Evolutionary conservation across 371 early-diverging fungal species (phyloP), one percentile per base, ranked within the genome.

Genomic region (Mucor racemosus): DNA sequence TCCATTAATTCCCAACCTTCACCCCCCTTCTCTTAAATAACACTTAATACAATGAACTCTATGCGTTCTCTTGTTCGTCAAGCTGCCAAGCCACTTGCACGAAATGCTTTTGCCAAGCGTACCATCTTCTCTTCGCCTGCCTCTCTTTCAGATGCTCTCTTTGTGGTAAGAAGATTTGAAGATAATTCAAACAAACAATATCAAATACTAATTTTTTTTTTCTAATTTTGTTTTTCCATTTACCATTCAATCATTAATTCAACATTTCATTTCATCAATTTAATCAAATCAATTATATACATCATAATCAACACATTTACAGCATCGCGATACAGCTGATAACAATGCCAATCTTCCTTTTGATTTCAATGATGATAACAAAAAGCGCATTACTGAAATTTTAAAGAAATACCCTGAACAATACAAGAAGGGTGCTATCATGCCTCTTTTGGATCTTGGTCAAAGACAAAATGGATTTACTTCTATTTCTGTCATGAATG

Each of bases 351-450:
- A 79, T 57, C 79, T 95, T 73, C 87, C 88, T 40, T 99, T 99
- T 76, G 91, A 93, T 78, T 97, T 97, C 79, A 86, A 82, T 42
- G 63, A 86, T 1, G 92, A 94, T 46, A 96, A 94, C 85, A 71
- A 88, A 75, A 83, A 88, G 69, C 88, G 93, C 34, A 97, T 95
- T 38, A 73, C 90, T 61, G 93, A 90, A 68, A 95, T 98, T 60
- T 79, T 99, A 64, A 90, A 91, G 62, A 95, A 95, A 80, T 99
- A 98, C 73, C 99, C 99, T 64, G 87, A 94, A 54, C 97, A 99
- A 79, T 99, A 97, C 85, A 98, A 97, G 82, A 97, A 97, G 90
- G 97, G 88, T 19, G 99, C 99, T 58, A 89, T 90, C 76, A 98
- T 99, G 79, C 99, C 99, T 33, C 86, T 99, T 48, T 85, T 99